Evolutionary conservation across 371 early-diverging fungal genomes (phyloP), one percentile per base, ranked within the genome.

Genomic region (Rhizopus stolonifer): DNA sequence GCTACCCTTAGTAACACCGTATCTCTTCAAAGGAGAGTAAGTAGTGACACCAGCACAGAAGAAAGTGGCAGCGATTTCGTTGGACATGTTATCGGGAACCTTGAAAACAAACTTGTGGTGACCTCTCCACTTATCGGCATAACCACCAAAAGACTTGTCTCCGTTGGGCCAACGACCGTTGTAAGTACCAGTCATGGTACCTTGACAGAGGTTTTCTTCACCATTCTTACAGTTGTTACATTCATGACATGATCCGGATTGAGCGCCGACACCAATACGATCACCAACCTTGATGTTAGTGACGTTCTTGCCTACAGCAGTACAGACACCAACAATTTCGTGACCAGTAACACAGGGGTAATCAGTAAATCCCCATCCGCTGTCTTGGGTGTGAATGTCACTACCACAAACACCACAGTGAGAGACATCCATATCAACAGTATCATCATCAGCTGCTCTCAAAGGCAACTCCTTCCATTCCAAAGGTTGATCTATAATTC

Each of bases 221-320:
- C 65, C 68, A 3, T 2, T 38, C 21, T 55, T 59, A 45, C 80
- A 79, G 18, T 61, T 26, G 4, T 48, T 33, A 39, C 73, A 76
- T 18, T 65, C 38, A 5, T 21, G 33, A 38, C 81, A 78, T 10
- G 77, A 61, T 9, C 63, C 63, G 11, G 64, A 67, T 64, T 83
- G 77, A 36, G 74, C 78, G 19, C 87, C 87, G 11, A 81, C 82
- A 15, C 90, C 90, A 31, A 86, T 87, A n/a, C 77, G 40, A 53
- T 85, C 83, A 31, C 86, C 91, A 31, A 86, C 66, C 42, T 69
- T 45, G 36, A 83, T 54, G 29, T 77, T 46, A 11, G 56, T 64
- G 4, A 79, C 79, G 32, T 69, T 57, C 4, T 57, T 60, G 26
- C 86, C 85, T 15, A 67, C 65, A 10, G 69, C 64, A 6, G 74